phyloP scores from a whole-genome alignment of 2,329 filamentous ascomycete genomes.

The Fusarium decemcellulare region DNA sequence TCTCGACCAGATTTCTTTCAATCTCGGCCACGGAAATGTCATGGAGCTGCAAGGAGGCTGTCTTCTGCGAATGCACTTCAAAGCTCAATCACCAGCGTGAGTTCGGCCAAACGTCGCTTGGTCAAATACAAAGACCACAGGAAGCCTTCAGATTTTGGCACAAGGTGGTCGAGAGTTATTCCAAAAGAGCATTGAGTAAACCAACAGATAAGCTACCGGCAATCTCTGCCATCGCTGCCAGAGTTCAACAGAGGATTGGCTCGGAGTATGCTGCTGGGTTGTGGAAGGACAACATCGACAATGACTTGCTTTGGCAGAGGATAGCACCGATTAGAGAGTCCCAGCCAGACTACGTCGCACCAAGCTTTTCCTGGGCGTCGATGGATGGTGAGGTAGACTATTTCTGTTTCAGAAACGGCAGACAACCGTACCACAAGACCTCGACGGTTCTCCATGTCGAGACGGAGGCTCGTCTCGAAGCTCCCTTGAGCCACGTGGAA shows the following conservation, averaged over 20 bases:
- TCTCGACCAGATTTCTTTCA: constrained; percentile 22
- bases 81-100: constrained; percentile 41
- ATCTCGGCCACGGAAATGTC: constrained; percentile 33
- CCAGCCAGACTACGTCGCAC: constrained; percentile 26
- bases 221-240: constrained; percentile 47
- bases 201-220: constrained; percentile 47
- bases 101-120: constrained; percentile 34
- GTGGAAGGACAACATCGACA: constrained; percentile 46
- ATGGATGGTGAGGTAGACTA: constrained; percentile 43
- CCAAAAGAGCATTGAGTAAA: constrained; percentile 39
- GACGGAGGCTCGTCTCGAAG: constrained; percentile 6
- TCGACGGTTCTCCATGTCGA: constrained; percentile 26
- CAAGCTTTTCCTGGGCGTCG: constrained; percentile 45
- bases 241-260: constrained; percentile 35
- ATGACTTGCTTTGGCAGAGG: constrained; percentile 39
- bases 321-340: too few species aligned
- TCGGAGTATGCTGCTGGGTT: constrained; percentile 49
- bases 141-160: constrained; percentile 48
- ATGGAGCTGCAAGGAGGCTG: constrained; percentile 35
- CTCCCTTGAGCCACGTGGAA: constrained; percentile 32
- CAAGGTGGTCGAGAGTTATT: constrained; percentile 48
- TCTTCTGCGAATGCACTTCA: constrained; percentile 46
- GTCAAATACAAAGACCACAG: constrained; percentile 19
- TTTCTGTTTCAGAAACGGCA: constrained; percentile 40
- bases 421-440: constrained; percentile 24